Base-by-base conservation (phyloP, 1,284 basidiomycete genomes). In the Agroathelia rolfsii region DNA sequence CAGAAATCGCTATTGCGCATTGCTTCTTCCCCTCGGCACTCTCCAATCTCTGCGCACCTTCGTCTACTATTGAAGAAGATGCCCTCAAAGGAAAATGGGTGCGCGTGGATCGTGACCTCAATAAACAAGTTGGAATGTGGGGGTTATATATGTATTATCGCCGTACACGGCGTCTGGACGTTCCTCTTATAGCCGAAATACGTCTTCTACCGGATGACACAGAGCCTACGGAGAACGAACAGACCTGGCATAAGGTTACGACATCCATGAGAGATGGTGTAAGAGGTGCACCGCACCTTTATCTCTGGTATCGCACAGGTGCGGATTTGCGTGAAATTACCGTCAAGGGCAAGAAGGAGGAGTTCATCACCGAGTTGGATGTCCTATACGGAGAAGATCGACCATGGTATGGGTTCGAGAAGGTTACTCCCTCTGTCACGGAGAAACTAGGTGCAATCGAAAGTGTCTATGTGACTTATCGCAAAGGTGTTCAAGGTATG, bases 51-150 rank as follows among this genome's bases (percentile, higher is more conserved):
- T 94, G 92, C 50, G 55, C 59, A 1, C 88, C 90, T 0, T 51
- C 64, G 3, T 69, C 80, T 0, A 85, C 76, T 0, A 63, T 67
- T 6, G 81, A 83, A 42, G 56, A 78, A 21, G 86, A 92, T 50
- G 77, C 79, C 4, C 66, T 76, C 33, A 79, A 78, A 44, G 89
- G 89, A 0, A 84, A 80, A 48, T 94, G 90, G 90, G 87, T 94
- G 1, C 72, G 79, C 13, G 79, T 93, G 6, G 72, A 74, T 13
- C 65, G 76, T 12, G 79, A 92, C 51, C 55, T 94, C 20, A 88
- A 89, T 50, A 49, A 60, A 26, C 69, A 83, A 45, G 60, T 68
- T 4, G 79, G 79, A 0, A 51, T 77, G 27, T 65, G 78, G 55
- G 74, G 59, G 41, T 50, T 82, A 72, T 74, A 81, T 47, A 53